Percentiles rank a stretch among this genome's conserved stretches.
Conservation (phyloP, 352 stramenopile species). For the Blastocystis sp. region DNA sequence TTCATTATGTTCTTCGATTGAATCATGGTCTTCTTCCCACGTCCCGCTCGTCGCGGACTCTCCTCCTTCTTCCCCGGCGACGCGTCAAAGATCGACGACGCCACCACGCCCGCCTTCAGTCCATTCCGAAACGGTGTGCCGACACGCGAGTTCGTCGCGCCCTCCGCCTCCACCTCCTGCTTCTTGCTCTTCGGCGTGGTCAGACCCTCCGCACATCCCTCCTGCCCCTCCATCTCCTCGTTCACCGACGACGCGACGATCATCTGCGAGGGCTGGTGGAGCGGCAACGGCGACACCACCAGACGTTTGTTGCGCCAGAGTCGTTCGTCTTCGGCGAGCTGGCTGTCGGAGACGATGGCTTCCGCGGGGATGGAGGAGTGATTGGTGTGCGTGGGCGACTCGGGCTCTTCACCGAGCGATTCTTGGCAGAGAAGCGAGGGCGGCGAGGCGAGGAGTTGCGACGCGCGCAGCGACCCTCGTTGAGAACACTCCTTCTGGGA, state of each 20-base stretch:
- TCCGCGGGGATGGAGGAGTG: background rate
- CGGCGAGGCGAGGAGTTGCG: background rate
- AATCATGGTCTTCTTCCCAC: constrained; percentile 36
- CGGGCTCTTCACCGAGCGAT: background rate
- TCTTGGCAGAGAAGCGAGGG: background rate
- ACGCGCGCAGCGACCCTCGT: background rate
- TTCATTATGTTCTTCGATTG: constrained; percentile 11
- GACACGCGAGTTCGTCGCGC: background rate
- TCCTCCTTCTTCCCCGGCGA: constrained; percentile 25
- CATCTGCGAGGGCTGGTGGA: background rate
- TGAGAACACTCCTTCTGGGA: background rate
- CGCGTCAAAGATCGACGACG: constrained; percentile 32
- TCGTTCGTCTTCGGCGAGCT: background rate
- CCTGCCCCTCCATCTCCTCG: background rate
- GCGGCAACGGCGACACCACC: background rate
- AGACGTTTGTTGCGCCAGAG: constrained; percentile 3
- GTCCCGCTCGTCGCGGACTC: background rate
- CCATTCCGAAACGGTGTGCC: constrained; percentile 30
- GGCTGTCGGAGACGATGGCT: constrained; percentile 33
- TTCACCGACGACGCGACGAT: constrained; percentile 24
- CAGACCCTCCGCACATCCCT: background rate
- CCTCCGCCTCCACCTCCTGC: background rate
- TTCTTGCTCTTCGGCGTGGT: constrained; percentile 24
- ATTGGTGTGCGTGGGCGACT: background rate
- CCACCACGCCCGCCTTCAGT: constrained; percentile 38